Evolutionary conservation across 2,329 filamentous ascomycete genomes (phyloP).

Genomic region (Gyromitra esculenta): DNA sequence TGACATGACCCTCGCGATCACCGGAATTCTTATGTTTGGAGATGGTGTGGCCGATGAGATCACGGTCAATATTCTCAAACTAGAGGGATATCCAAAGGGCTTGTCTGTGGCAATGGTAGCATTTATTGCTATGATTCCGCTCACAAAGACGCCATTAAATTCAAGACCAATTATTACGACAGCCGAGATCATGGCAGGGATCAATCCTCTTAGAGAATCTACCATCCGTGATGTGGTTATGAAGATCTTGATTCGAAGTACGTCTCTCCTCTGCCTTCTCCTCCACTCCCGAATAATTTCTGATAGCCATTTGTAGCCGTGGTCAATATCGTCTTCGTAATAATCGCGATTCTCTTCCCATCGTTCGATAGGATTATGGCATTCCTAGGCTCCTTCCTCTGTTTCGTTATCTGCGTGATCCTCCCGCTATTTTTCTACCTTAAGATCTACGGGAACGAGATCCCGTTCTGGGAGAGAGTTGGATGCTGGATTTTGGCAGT

Average conservation of each 20-base stretch:
- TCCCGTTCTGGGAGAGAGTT: conserved; percentile 71
- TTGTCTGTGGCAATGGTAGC: conserved; percentile 82
- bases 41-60: conserved; percentile 87
- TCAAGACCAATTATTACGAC: conserved; percentile 87
- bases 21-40: conserved; percentile 94
- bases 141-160: conserved; percentile 94
- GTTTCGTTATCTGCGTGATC: conserved; percentile 93
- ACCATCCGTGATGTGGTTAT: conserved; percentile 51
- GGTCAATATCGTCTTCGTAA: conserved; percentile 76
- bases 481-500: conserved; percentile 75
- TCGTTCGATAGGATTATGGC: conserved; percentile 91
- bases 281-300: not conserved
- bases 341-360: conserved; percentile 77
- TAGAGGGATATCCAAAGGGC: conserved; percentile 75
- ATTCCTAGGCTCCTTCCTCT: conserved; percentile 86
- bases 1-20: conserved; percentile 81
- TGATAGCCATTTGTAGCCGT: conserved; percentile 68
- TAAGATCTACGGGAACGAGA: conserved; percentile 82
- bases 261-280: not conserved
- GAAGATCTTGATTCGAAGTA: conserved; percentile 54
- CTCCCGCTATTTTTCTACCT: conserved; percentile 88
- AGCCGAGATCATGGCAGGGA: conserved; percentile 79
- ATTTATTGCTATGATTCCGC: conserved; percentile 89
- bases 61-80: conserved; percentile 85
- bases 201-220: conserved; percentile 66